Conservation (phyloP, 768 basidiomycete genomes). For the Russula emetica region DNA sequence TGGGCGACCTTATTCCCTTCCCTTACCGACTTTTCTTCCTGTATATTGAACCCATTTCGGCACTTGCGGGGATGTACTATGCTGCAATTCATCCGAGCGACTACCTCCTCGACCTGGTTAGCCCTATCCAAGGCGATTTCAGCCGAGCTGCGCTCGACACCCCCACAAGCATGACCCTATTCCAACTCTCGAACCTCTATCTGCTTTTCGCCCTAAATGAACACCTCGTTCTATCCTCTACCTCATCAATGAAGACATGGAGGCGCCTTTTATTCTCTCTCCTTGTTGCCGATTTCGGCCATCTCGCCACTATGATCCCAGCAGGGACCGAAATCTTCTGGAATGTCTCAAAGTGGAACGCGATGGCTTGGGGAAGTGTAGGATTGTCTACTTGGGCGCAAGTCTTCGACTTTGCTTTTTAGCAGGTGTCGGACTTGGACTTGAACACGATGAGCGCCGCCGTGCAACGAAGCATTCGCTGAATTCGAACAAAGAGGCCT, state of each 20-base stretch:
- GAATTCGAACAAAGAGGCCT: neutral
- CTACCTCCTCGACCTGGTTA: constrained; percentile 40
- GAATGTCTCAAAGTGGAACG: constrained; percentile 47
- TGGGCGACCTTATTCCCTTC: constrained; percentile 19
- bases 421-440: constrained; percentile 32
- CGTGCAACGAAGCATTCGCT: neutral
- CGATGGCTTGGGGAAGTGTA: constrained; percentile 53
- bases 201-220: constrained; percentile 50
- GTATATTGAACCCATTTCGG: constrained; percentile 49
- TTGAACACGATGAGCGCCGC: neutral
- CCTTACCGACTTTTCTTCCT: constrained; percentile 47
- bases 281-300: constrained; percentile 32
- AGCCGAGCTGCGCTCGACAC: constrained; percentile 23
- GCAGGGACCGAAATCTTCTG: constrained; percentile 42
- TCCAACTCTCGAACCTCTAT: constrained; percentile 49
- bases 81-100: constrained; percentile 39
- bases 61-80: constrained; percentile 47
- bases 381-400: constrained; percentile 45
- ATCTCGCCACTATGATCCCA: constrained; percentile 44
- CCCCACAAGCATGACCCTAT: constrained; percentile 41
- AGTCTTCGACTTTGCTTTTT: constrained; percentile 32
- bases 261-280: constrained; percentile 41
- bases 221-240: constrained; percentile 46
- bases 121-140: constrained; percentile 23
- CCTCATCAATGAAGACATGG: constrained; percentile 41